Evolutionary conservation across 2,329 filamentous ascomycete genomes (phyloP).

Genomic region (Neofusicoccum sp.): DNA sequence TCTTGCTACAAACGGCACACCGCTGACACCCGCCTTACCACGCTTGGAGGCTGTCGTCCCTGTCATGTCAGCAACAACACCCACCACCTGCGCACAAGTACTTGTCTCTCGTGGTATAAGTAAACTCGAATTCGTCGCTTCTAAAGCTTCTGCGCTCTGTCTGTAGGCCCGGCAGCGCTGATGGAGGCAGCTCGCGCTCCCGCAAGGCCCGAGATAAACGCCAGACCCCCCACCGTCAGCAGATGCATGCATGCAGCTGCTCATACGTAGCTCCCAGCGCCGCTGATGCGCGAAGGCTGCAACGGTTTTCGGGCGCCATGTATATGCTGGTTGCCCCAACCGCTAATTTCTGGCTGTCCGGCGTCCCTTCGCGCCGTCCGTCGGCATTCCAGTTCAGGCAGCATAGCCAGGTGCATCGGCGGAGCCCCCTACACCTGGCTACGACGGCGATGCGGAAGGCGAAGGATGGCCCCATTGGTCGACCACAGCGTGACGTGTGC

Average conservation of each 20-base stretch:
- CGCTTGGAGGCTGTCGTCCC: background rate
- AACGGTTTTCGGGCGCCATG: background rate
- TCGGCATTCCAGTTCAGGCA: background rate
- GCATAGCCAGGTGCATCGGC: background rate
- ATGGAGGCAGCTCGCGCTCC: too few species aligned
- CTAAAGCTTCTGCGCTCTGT: background rate
- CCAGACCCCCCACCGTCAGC: too few species aligned
- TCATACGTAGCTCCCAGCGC: background rate
- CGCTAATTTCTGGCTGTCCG: too few species aligned
- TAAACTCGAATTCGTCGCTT: background rate
- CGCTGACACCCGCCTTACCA: background rate
- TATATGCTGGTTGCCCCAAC: background rate
- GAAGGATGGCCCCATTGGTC: background rate
- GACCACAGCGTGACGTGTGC: background rate
- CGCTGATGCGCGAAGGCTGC: background rate
- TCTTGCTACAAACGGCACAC: background rate
- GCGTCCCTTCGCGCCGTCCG: background rate
- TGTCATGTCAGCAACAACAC: background rate
- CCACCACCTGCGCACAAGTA: too few species aligned
- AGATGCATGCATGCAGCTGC: background rate
- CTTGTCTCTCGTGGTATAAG: background rate
- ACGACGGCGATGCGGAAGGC: background rate
- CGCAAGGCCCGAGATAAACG: too few species aligned
- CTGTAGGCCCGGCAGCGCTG: too few species aligned
- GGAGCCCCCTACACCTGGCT: background rate